A percentile compares a stretch with the other conserved stretches of the same genome.
Conservation (phyloP, 345 rosid species). For the Litchi chinensis region DNA sequence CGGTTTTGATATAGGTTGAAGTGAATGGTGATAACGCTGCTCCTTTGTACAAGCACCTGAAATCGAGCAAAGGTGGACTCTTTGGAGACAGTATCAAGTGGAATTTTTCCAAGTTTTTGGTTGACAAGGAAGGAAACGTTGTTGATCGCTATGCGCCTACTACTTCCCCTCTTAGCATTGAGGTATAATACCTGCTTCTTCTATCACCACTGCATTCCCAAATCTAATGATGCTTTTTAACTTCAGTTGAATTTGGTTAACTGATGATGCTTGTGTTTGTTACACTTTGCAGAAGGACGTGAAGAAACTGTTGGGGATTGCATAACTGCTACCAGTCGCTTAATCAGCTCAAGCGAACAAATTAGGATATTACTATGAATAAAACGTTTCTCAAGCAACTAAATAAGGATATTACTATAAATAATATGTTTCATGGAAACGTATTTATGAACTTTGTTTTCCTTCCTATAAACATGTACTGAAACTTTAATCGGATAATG, state of each 20-base stretch:
- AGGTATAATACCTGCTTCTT: conserved; percentile 46
- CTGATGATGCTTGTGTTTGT: background rate
- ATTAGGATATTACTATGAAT: background rate
- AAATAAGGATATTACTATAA: background rate
- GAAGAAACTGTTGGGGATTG: conserved; percentile 63
- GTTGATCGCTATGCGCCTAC: conserved; percentile 91
- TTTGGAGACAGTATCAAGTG: conserved; percentile 79
- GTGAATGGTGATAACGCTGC: conserved; percentile 79
- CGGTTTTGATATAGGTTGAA: conserved; percentile 51
- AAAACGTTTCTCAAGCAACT: background rate
- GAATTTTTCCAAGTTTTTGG: conserved; percentile 89
- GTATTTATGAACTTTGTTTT: background rate
- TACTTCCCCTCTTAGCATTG: conserved; percentile 86
- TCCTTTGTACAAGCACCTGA: conserved; percentile 85
- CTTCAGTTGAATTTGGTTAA: background rate
- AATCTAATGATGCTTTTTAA: background rate
- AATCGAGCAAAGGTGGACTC: conserved; percentile 78
- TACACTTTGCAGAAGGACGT: conserved; percentile 59
- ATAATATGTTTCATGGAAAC: background rate
- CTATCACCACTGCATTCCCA: no score
- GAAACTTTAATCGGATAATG: background rate
- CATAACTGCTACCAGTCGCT: conserved; percentile 15
- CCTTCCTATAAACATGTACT: background rate
- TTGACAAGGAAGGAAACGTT: conserved; percentile 73
- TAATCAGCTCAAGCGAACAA: background rate